phyloP scores from a whole-genome alignment of 2,329 filamentous ascomycete genomes.

The Cladosporium sp. region DNA sequence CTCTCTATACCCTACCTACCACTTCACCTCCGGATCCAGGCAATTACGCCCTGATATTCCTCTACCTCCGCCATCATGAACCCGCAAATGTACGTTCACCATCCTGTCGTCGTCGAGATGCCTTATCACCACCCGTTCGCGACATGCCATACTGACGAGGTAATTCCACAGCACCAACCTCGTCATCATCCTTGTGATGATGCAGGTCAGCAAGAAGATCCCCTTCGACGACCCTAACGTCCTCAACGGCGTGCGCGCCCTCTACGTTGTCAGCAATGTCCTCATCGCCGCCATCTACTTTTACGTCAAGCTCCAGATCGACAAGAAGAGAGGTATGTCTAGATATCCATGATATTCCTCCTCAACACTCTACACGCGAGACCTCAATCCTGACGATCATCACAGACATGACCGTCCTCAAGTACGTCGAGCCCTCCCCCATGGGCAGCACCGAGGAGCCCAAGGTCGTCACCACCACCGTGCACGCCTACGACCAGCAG shows the following conservation, averaged over 20 bases:
- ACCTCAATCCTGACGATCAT: slow-evolving; percentile 4
- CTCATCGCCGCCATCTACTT: slow-evolving; percentile 82
- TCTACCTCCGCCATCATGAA: slow-evolving; percentile 24
- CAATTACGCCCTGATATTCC: slow-evolving; percentile 5
- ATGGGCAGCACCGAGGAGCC: slow-evolving; percentile 93
- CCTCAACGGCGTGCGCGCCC: slow-evolving; percentile 58
- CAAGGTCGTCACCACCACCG: slow-evolving; percentile 93
- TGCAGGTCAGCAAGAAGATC: slow-evolving; percentile 95
- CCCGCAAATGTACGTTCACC: slow-evolving; percentile 27
- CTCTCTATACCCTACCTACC: neutral
- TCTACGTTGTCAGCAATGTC: slow-evolving; percentile 69
- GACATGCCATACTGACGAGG: slow-evolving; percentile 14
- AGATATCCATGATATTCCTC: neutral
- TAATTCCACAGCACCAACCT: slow-evolving; percentile 72
- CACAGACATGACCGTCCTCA: slow-evolving; percentile 90
- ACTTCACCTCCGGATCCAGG: neutral
- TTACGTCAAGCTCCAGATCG: slow-evolving; percentile 80
- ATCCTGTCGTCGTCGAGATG: too few species aligned
- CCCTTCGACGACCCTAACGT: slow-evolving; percentile 86
- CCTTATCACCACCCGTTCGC: too few species aligned
- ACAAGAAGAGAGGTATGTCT: slow-evolving; percentile 88
- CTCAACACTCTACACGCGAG: neutral
- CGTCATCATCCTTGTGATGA: slow-evolving; percentile 93
- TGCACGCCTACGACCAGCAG: slow-evolving; percentile 87
- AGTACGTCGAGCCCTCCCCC: slow-evolving; percentile 94